Evolutionary conservation across 1,284 basidiomycete species (phyloP).

Genomic region (Tetrapyrgos nigripes): DNA sequence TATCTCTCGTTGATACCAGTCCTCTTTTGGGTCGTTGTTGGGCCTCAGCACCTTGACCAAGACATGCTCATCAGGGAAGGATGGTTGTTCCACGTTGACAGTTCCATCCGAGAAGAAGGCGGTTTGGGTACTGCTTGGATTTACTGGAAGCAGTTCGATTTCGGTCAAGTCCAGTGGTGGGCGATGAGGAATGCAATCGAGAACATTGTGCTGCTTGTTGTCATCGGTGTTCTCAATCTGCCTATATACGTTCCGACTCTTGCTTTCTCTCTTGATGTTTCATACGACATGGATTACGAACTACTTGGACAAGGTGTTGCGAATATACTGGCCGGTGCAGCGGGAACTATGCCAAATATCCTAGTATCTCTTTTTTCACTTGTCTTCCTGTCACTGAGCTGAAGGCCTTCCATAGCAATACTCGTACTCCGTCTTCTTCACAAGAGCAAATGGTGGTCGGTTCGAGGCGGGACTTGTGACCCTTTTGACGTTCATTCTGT

Average conservation of each 20-base stretch:
- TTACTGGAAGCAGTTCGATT: conserved; percentile 30
- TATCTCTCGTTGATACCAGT: conserved; percentile 20
- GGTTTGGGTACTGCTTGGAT: conserved; percentile 25
- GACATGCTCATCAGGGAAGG: conserved; percentile 16
- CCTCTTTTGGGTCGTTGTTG: conserved; percentile 26
- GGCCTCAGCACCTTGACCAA: conserved; percentile 7
- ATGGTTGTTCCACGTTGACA: conserved; percentile 28
- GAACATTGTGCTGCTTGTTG: conserved; percentile 28
- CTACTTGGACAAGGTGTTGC: conserved; percentile 26
- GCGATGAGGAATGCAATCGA: conserved; percentile 25
- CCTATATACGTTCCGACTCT: conserved; percentile 29
- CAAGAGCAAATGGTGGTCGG: conserved; percentile 28
- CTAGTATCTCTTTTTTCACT: conserved; percentile 16
- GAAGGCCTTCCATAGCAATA: conserved; percentile 18
- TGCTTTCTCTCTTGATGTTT: conserved; percentile 27
- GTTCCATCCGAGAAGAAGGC: conserved; percentile 4
- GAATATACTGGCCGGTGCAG: conserved; percentile 27
- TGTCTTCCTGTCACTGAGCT: neutral
- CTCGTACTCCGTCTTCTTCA: conserved; percentile 28
- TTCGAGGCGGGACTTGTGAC: conserved; percentile 24
- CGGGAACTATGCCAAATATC: conserved; percentile 28
- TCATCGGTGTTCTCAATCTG: conserved; percentile 30
- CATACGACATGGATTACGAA: conserved; percentile 31
- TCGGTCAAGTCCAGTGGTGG: conserved; percentile 28
- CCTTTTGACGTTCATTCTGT: conserved; percentile 21